phyloP scores from a whole-genome alignment of 148 eudicot genomes.

The Talinum fruticosum region DNA sequence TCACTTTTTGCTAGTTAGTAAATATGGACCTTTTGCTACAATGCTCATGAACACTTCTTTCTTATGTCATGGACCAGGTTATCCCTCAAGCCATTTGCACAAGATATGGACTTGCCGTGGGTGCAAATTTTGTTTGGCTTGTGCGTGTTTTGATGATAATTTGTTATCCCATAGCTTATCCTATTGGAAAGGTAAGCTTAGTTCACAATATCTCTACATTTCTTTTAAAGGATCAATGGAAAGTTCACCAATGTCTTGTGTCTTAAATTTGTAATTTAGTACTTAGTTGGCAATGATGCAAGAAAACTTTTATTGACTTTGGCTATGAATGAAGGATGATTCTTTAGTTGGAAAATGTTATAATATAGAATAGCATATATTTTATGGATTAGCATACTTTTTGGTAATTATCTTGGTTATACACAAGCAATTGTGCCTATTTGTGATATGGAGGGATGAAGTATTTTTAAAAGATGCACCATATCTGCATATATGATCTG shows the following conservation, averaged over 20 bases:
- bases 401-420: not conserved
- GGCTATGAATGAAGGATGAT: not conserved
- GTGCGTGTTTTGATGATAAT: slow-evolving; percentile 79
- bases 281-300: not conserved
- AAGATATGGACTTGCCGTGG: slow-evolving; percentile 93
- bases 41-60: not conserved
- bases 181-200: slow-evolving; percentile 73
- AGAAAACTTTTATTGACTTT: not conserved
- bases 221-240: not conserved
- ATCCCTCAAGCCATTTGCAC: slow-evolving; percentile 97
- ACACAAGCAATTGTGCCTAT: not conserved
- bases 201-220: not conserved
- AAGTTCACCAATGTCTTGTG: not conserved
- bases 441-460: not conserved
- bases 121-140: slow-evolving; percentile 85
- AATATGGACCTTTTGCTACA: not conserved
- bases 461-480: not conserved
- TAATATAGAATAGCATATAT: no score
- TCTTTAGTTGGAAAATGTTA: not conserved
- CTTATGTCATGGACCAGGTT: slow-evolving; percentile 36
- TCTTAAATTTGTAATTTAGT: not conserved
- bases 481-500: not conserved
- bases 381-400: not conserved
- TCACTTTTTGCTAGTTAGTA: not conserved
- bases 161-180: slow-evolving; percentile 87